Conservation (phyloP, 2,329 filamentous ascomycete genomes). For the Diplodia seriata region DNA sequence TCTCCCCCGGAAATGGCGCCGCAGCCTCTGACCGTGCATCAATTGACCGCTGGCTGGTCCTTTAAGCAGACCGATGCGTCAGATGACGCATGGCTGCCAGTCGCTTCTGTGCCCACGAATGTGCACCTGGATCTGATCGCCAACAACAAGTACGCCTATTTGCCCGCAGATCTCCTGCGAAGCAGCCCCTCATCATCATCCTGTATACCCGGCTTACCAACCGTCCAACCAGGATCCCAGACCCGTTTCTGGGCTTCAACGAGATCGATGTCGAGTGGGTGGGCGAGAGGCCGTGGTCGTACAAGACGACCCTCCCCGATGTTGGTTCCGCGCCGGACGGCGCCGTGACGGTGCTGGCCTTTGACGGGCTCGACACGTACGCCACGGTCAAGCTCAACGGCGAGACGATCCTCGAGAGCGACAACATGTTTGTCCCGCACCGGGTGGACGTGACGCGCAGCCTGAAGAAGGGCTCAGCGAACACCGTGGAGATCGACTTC, state of each 20-base stretch:
- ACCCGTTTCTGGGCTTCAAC: constrained; percentile 59
- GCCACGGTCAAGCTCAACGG: constrained; percentile 65
- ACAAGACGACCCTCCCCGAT: constrained; percentile 51
- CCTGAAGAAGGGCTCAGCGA: constrained; percentile 48
- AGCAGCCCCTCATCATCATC: constrained; percentile 4
- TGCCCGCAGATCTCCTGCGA: constrained; percentile 18
- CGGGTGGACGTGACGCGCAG: constrained; percentile 59
- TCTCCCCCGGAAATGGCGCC: constrained; percentile 20
- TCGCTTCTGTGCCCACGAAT: constrained; percentile 55
- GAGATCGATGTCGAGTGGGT: constrained; percentile 59
- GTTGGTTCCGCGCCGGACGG: constrained; percentile 37
- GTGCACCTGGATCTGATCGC: constrained; percentile 57
- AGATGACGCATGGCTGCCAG: constrained; percentile 53
- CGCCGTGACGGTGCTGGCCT: constrained; percentile 59
- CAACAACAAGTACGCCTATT: constrained; percentile 51
- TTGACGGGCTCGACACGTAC: constrained; percentile 70
- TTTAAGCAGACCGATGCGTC: constrained; percentile 54
- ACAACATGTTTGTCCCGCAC: constrained; percentile 70
- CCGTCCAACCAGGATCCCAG: constrained; percentile 51
- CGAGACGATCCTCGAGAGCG: constrained; percentile 59
- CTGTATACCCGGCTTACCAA: constrained; percentile 7
- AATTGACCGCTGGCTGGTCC: constrained; percentile 51
- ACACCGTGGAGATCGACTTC: constrained; percentile 64
- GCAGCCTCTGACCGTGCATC: constrained; percentile 39
- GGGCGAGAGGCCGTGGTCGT: constrained; percentile 56